Evolutionary conservation across 1,284 basidiomycete species (phyloP), one percentile per base, ranked within the genome.

Genomic region (Athelia psychrophila): DNA sequence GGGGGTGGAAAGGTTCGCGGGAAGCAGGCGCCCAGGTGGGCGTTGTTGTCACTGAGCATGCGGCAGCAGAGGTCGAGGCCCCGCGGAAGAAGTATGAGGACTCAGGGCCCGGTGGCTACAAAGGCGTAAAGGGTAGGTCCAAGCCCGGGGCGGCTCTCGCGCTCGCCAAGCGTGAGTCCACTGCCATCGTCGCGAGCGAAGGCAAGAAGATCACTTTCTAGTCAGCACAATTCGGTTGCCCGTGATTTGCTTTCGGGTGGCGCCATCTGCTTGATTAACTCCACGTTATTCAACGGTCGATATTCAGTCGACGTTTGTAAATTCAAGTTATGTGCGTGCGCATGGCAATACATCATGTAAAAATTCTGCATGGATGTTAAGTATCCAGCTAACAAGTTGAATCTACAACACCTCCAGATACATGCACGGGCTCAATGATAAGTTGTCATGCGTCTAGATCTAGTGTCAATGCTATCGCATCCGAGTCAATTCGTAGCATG

Each of bases 101-200:
- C 54, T 52, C 44, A 51, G 46, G 52, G 16, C 44, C 57, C 36
- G 50, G 56, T 16, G 58, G 57, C 61, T 53, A 59, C 58, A 19
- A 52, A 61, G 56, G 42, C 3, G 46, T 27, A 1, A 67, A 65
- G 13, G 64, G 67, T 6, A 69, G 94, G 50, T 79, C 86, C 6
- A 88, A 82, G 66, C 95, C 95, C 22, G 95, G 95, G 51, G 95
- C 94, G 3, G 94, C 93, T 3, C 79, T 98, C 20, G 94, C 95
- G 0, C 80, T 83, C 54, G 95, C 96, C 18, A 88, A 89, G 65
- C 81, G 95, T 50, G 91, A 93, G 68, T 88, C 86, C 54, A 85
- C 84, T 18, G 91, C 86, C 1, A 96, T 98, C 61, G 78, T 97
- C 5, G 86, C 88, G 56, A 75, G 78, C 56, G 76, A 82, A 60